Evolutionary conservation across 2,329 filamentous ascomycete species (phyloP), one percentile per base, ranked within the genome.

Genomic region (Nannizziopsis barbatae): DNA sequence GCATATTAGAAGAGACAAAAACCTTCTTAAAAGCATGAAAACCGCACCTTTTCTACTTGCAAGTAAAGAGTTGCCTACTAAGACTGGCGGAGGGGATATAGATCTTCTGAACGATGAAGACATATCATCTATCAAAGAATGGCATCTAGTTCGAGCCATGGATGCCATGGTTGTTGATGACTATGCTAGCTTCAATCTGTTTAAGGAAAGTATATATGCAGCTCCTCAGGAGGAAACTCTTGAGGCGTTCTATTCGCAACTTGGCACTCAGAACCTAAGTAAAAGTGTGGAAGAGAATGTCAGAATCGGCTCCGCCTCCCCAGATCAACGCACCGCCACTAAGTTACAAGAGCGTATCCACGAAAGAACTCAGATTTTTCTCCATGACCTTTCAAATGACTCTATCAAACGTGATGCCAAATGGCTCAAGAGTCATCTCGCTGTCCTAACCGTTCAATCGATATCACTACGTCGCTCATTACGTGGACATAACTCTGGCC

Each of bases 191-290:
- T 95, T 90, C 62, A 82, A 83, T 31, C 73, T 92, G 1, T 98
- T 98, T 72, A 90, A 89, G 60, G 79, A 87, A 45, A 79, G 80
- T 53, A 73, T 98, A 27, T 75, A 94, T 22, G 88, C 84, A 52
- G 88, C 89, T 0, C 93, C 92, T 0, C 86, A 95, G 62, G 92
- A 98, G 60, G 92, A 96, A 53, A 63, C 69, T 0, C 71, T 98
- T 1, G 92, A 98, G 62, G 75, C 76, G 1, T 90, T 98, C 54
- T 98, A 98, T 64, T 67, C 79, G 32, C 75, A 81, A 6, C 79
- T 98, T 2, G 92, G 92, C 1, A 83, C 87, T 2, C 76, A 81
- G 39, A 79, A 78, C 47, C 73, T 98, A 15, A 87, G 85, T 53
- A 77, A 75, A 48, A 75, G 90, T 14, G 84, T 96, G 10, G 80